These are phyloP conservation scores for Aphanomyces invadans DNA, from an alignment of 352 stramenopile species.

Conservation along the genomic window DNA sequence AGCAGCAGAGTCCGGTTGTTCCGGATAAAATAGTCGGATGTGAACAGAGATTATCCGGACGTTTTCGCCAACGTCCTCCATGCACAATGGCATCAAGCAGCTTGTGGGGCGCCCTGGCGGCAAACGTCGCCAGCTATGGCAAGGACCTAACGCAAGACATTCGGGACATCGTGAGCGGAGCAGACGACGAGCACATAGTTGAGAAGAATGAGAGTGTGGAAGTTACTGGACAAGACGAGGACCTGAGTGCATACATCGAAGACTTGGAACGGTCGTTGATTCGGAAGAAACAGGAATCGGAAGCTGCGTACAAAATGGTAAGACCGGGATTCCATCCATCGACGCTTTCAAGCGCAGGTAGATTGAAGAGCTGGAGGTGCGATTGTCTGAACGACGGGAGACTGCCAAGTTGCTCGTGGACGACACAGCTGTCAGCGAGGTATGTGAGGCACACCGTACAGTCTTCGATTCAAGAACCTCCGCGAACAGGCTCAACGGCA, in stretches of 20 bases:
- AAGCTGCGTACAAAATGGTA: slow-evolving; percentile 13
- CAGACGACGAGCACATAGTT: not conserved
- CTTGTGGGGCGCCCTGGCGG: slow-evolving; percentile 16
- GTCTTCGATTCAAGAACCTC: not conserved
- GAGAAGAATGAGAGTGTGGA: not conserved
- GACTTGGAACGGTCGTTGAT: slow-evolving; percentile 21
- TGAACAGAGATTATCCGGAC: too few relatives aligned
- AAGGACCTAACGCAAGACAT: slow-evolving; percentile 23
- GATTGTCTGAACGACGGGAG: not conserved
- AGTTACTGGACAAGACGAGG: slow-evolving; percentile 3
- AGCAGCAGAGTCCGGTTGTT: not conserved
- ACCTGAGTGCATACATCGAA: slow-evolving; percentile 12
- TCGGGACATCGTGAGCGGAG: slow-evolving; percentile 12
- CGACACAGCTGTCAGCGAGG: not conserved
- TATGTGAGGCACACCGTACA: not conserved
- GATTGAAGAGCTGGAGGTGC: not conserved
- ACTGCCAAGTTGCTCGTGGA: not conserved
- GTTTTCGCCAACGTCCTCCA: not conserved
- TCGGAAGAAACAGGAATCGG: slow-evolving; percentile 15
- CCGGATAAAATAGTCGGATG: too few relatives aligned
- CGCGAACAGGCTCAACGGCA: not conserved
- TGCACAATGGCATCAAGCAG: not conserved
- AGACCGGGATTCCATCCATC: not conserved
- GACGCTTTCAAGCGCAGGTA: not conserved
- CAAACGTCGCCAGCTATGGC: slow-evolving; percentile 17